phyloP scores from a whole-genome alignment of 306 rosid species.

The Benincasa hispida region DNA sequence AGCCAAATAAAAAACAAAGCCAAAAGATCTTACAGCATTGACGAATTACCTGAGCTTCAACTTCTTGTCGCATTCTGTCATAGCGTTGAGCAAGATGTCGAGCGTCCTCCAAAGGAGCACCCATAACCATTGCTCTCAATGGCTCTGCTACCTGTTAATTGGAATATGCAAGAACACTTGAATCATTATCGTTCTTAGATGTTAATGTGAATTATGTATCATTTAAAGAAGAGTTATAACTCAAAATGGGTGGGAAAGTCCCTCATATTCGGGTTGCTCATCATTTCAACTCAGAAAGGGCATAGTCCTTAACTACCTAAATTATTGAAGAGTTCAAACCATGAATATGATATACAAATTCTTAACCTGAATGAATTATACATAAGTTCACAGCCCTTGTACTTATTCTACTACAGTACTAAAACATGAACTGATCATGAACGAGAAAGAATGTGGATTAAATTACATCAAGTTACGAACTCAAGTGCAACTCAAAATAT shows the following conservation, averaged over 20 bases:
- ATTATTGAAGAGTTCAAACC: neutral
- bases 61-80: conserved; percentile 93
- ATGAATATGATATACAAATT: neutral
- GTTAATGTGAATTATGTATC: neutral
- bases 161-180: neutral
- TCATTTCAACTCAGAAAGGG: neutral
- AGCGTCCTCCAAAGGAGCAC: conserved; percentile 98
- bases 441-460: too few species aligned
- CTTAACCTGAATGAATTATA: neutral
- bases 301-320: neutral
- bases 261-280: neutral
- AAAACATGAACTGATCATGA: too few species aligned
- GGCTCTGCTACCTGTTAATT: conserved; percentile 76
- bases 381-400: neutral
- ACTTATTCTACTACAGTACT: too few species aligned
- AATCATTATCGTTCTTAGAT: neutral
- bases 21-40: neutral
- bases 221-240: neutral
- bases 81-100: conserved; percentile 97
- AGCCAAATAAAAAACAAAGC: neutral
- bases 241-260: neutral
- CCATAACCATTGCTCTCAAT: conserved; percentile 90
- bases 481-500: too few species aligned
- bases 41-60: conserved; percentile 76
- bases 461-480: too few species aligned